These are phyloP conservation scores for Perkinsus chesapeaki DNA, from an alignment of 169 alveolate genomes.

Conservation along the genomic window DNA sequence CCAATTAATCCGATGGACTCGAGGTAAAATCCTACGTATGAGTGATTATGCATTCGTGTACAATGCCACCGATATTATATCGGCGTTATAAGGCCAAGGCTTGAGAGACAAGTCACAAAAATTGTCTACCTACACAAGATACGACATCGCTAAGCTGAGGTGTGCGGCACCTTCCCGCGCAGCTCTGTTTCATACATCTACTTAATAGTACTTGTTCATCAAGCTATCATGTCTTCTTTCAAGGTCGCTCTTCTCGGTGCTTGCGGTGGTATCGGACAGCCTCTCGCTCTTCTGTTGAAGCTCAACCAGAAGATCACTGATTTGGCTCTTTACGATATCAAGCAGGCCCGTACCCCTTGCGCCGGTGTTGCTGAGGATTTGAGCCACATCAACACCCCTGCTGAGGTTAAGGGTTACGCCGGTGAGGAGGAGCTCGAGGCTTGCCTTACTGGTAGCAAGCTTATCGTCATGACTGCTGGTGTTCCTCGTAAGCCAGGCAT, in stretches of 20 bases:
- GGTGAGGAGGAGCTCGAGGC: constrained; percentile 19
- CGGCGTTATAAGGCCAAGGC: no score
- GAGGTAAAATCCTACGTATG: no score
- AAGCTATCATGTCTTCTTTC: background rate
- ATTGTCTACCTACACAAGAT: background rate
- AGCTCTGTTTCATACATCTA: background rate
- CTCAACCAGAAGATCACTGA: background rate
- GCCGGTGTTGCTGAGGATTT: constrained; percentile 8
- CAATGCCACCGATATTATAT: no score
- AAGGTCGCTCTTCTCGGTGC: constrained; percentile 10
- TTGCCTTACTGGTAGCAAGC: constrained; percentile 26
- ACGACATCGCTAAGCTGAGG: background rate
- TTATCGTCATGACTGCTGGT: constrained; percentile 57
- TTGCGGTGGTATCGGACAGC: constrained; percentile 12
- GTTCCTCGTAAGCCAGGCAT: constrained; percentile 53
- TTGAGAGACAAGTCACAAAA: background rate
- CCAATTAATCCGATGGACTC: no score
- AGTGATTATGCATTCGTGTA: no score
- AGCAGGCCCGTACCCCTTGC: background rate
- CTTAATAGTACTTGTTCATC: background rate
- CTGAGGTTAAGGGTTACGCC: constrained; percentile 9
- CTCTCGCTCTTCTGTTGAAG: constrained; percentile 12
- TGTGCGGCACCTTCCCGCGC: background rate
- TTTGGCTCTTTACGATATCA: background rate
- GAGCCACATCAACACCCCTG: background rate